Percentiles rank a stretch among this genome's conserved stretches.
phyloP scores from a whole-genome alignment of 202 grass and related monocot species.

The Carex arenaria region DNA sequence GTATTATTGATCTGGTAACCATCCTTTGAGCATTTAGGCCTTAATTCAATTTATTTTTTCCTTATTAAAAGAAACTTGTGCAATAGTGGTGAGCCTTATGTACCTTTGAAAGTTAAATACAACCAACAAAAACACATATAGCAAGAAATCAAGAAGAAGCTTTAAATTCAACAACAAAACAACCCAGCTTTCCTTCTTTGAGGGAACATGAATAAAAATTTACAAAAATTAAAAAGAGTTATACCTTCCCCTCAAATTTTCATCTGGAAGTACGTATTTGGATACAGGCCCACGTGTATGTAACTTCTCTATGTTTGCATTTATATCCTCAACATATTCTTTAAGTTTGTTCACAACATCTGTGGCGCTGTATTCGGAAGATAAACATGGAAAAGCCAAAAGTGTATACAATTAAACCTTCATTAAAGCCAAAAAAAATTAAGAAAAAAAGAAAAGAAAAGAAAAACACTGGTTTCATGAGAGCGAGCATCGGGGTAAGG shows the following conservation, averaged over 20 bases:
- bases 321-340: constrained; percentile 73
- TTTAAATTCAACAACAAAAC: no score
- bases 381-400: constrained; percentile 7
- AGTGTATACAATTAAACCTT: background rate
- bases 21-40: background rate
- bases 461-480: constrained; percentile 15
- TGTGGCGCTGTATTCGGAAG: constrained; percentile 46
- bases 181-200: background rate
- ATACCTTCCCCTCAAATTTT: constrained; percentile 87
- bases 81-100: no score
- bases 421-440: background rate
- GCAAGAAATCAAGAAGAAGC: no score
- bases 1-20: background rate
- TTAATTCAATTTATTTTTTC: background rate
- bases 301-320: constrained; percentile 54
- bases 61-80: background rate
- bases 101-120: no score
- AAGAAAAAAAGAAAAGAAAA: constrained; percentile 3
- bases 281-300: constrained; percentile 79
- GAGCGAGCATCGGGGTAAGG: background rate
- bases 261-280: constrained; percentile 93
- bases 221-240: constrained; percentile 12
- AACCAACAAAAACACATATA: no score
- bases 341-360: constrained; percentile 60
- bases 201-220: constrained; percentile 12